Base-by-base conservation (phyloP, 139 green algal species). In the Trebouxia sp. region DNA sequence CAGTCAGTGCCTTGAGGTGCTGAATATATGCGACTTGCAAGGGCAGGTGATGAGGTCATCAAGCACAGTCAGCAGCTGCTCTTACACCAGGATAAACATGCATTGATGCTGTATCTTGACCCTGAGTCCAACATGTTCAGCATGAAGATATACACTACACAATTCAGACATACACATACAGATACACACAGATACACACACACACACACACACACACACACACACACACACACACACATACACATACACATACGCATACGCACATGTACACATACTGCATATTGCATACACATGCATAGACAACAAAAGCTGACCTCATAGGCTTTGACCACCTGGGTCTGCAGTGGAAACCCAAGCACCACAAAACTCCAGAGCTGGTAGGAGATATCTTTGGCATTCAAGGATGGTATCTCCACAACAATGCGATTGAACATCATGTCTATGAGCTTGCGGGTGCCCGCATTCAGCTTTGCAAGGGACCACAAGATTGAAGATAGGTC, bases 301-400 rank as follows among this genome's bases (percentile, higher is more conserved):
- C 30, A 22, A 6, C 30, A 28, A 26, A 20, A 11, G 12, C 58
- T 42, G 30, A 70, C 58, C 58, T 32, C 41, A 35, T 72, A 72
- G 14, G 62, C 37, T 43, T 32, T 35, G 20, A 72, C 15, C 10
- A 72, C 62, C 28, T 72, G 62, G 11, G 32, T 43, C 0, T 35
- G 62, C 0, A 72, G 32, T 3, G 62, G 62, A 35, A 45, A 72
- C 4, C 62, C 62, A 35, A 72, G 32, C 32, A 35, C 62, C 12
- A 35, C 62, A 45, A 72, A 72, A 1, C 62, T 35, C 62, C 62
- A 72, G 32, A 72, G 15, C 62, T 72, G 62, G 35, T 72, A 72
- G 62, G 62, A 72, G 62, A 72, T 72, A 15, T 72, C 62, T 17
- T 72, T 72, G 9, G 32, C 62, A 43, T 35, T 72, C 15, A 72